Percentiles rank a stretch among this genome's conserved stretches.
Evolutionary conservation across 2,329 filamentous ascomycete species (phyloP).

Genomic region (Plectosphaerella sp.): DNA sequence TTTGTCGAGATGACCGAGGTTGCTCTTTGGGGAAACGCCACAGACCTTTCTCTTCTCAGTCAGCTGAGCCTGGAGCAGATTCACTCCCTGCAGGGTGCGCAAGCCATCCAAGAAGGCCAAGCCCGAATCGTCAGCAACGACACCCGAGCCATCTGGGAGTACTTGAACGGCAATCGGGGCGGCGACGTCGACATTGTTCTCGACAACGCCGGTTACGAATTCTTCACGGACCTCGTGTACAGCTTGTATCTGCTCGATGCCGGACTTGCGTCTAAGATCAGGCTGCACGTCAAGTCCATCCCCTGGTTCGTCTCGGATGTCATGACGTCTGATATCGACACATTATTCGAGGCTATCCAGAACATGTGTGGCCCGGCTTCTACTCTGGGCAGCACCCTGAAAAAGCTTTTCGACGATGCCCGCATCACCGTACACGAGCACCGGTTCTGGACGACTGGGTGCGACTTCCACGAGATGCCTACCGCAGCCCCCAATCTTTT

Average conservation of each 20-base stretch:
- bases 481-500: conserved; percentile 46
- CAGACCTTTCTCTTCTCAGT: conserved; percentile 61
- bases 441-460: conserved; percentile 60
- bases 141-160: conserved; percentile 34
- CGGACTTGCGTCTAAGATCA: conserved; percentile 57
- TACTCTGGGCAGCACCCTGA: neutral
- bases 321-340: conserved; percentile 56
- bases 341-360: conserved; percentile 35
- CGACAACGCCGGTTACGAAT: conserved; percentile 67
- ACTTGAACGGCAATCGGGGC: conserved; percentile 38
- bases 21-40: conserved; percentile 66
- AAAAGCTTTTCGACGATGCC: conserved; percentile 2
- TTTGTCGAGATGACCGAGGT: conserved; percentile 66
- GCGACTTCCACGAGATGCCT: conserved; percentile 61
- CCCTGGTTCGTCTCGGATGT: conserved; percentile 72
- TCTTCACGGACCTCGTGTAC: conserved; percentile 64
- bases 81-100: conserved; percentile 61
- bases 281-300: conserved; percentile 63
- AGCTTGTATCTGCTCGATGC: conserved; percentile 62
- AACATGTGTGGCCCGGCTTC: neutral
- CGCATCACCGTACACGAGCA: conserved; percentile 20
- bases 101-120: conserved; percentile 57
- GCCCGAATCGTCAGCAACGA: conserved; percentile 67
- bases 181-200: conserved; percentile 65
- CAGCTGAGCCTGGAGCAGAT: conserved; percentile 64